Base-by-base conservation (phyloP, 345 rosid genomes). In the Brassica cretica region DNA sequence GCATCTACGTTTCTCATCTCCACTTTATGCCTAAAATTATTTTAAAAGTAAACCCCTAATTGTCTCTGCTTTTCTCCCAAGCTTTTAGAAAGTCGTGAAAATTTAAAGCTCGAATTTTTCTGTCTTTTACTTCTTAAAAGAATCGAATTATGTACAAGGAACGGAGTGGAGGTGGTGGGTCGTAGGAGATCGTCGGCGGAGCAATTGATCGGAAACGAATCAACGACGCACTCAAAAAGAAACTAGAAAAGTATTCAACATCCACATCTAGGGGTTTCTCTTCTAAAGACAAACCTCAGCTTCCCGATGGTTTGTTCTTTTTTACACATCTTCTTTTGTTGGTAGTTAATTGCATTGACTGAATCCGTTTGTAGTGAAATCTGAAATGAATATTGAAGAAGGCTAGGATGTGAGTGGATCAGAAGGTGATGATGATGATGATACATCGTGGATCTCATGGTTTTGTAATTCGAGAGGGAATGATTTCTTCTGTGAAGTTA, bases 381-480 rank as follows among this genome's bases (percentile, higher is more conserved):
- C 90, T 8, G 93, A 92, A 72, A 86, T 89, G n/a, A 95, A 90
- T 76, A 90, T 91, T 74, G 97, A 92, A 82, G 95, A 92, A 82
- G 95, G 88, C 35, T 92, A 95, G 3, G 95, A 89, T 83, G 95
- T 91, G 56, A 92, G 98, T 84, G 98, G 97, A 74, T 94, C 98
- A n/a, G 97, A 94, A 3, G 98, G 91, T 74, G 55, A 5, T 33
- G 37, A 33, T 33, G 7, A 41, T 41, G 49, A 14, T 49, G 98
- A 92, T 71, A 93, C 98, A 21, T 91, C 97, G 16, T 94, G 98
- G 98, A 93, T 94, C 82, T 90, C 98, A 8, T 94, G 98, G 98
- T 94, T 94, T 82, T 92, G 98, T 88, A 94, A 90, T 80, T 86
- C 21, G 21, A 19, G 21, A 19, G 21, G 21, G 21, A 19, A 19